Evolutionary conservation across 139 green algal species (phyloP), one percentile per base, ranked within the genome.

Genomic region (Asterochloris erici): DNA sequence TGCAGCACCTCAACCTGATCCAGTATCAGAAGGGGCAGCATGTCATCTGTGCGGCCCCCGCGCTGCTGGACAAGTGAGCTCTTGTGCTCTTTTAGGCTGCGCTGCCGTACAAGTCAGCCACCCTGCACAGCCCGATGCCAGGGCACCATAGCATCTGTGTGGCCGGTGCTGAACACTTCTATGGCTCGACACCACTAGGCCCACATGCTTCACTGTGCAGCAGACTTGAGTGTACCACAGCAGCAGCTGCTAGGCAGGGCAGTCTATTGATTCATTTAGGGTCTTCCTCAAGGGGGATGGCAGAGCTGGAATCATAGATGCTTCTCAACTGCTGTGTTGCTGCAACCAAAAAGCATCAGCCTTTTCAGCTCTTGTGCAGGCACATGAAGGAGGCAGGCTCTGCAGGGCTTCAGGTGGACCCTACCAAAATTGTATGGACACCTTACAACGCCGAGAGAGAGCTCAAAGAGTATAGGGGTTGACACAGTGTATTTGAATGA

Each of bases 1-100:
- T 99, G 86, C 90, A 95, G 87, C 70, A 79, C 21, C 85, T 98
- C 16, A 88, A 93, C 79, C 86, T 98, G n/a, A 93, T 98, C 85
- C 92, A 94, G 84, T 94, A 95, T 79, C 93, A 87, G 90, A 94
- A 94, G 85, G 92, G 91, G 16, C 88, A 94, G 83, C 87, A 94
- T 86, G 91, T 96, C 78, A 89, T 95, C 69, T 84, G 47, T 17
- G 87, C 89, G 1, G 90, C 90, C 12, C 86, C 86, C 21, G 84
- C 84, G 38, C 86, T 93, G 24, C 83, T 95, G n/a, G 89, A 95
- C 62, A 89, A 93, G 73, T 54, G 38, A 54, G 38, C n/a, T n/a
- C n/a, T 54, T 54, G 38, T 54, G 38, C 38, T 54, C 38, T 2
- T 54, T 2, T 54, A 54, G 38, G 38, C 38, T 54, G 38, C 38